Evolutionary conservation across 805 yeast genomes (phyloP).

Genomic region (Candida succiphila): DNA sequence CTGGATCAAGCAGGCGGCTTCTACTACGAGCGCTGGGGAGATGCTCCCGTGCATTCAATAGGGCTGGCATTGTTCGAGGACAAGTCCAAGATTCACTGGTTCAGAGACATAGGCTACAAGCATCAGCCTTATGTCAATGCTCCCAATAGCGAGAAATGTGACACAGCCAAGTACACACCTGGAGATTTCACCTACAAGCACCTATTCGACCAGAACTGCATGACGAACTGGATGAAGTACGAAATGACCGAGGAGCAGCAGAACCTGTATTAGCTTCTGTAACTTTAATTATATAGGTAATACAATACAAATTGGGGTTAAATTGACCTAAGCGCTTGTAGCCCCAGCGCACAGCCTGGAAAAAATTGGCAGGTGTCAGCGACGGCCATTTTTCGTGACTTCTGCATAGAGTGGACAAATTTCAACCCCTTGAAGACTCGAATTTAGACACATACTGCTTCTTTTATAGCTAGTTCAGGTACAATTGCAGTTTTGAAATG

Average conservation of each 20-base stretch:
- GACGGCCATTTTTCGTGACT: too few relatives aligned
- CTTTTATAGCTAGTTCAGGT: too few relatives aligned
- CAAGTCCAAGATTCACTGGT: constrained; percentile 68
- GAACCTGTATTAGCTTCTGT: neutral
- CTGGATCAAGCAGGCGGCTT: constrained; percentile 70
- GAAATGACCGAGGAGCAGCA: constrained; percentile 21
- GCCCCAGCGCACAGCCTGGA: too few relatives aligned
- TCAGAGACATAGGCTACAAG: constrained; percentile 71
- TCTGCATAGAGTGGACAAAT: too few relatives aligned
- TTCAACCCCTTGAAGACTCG: too few relatives aligned
- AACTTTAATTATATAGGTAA: too few relatives aligned
- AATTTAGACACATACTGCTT: too few relatives aligned
- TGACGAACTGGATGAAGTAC: constrained; percentile 56
- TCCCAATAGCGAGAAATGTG: constrained; percentile 46
- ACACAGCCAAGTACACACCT: constrained; percentile 29
- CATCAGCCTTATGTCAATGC: constrained; percentile 73
- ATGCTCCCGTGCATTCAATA: constrained; percentile 80
- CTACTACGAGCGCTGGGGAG: constrained; percentile 91
- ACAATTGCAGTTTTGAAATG: too few relatives aligned
- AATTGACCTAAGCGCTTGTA: too few relatives aligned
- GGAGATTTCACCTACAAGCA: constrained; percentile 47
- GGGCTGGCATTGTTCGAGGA: constrained; percentile 69
- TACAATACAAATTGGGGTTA: too few relatives aligned
- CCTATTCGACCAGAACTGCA: constrained; percentile 62
- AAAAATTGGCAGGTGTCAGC: too few relatives aligned